Evolutionary conservation across 169 alveolate genomes (phyloP), one percentile per base, ranked within the genome.

Genomic region (Besnoitia besnoiti): DNA sequence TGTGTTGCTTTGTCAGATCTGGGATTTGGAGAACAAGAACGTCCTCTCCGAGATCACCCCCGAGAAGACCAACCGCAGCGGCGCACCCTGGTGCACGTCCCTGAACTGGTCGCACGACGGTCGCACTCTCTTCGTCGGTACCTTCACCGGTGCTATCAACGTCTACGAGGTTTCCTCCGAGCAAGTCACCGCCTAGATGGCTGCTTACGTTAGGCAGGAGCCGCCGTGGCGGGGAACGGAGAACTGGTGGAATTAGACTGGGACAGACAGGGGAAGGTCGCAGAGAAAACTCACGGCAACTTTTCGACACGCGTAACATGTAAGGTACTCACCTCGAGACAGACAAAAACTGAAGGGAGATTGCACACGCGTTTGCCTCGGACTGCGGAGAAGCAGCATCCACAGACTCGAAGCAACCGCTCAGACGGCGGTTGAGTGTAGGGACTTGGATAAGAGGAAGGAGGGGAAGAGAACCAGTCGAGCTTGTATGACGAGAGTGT

Each of bases 61-160:
- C 85, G 98, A 95, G 85, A 95, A 95, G 90, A 97, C 98, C 51
- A 95, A 96, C 95, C 98, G 98, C 97, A 94, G 96, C 76, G 99
- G 99, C 85, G 96, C 97, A 85, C 99, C 99, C 42, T 97, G 99
- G 99, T 97, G 99, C 95, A 97, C 98, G 42, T 98, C 99, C 89
- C 95, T 98, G 92, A 96, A 97, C 93, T 98, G 99, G 99, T 97
- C 98, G 61, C 97, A 98, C 84, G 99, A 98, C 91, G 99, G 99
- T 49, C 97, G 95, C 95, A 95, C 97, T 55, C 96, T 98, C 93
- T 98, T 96, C 95, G 98, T 99, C 50, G 99, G 99, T 73, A 96
- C 98, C 80, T 97, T 98, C 12, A 98, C 97, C 92, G 98, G 98
- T 89, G 95, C 96, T 94, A 97, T 98, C 93, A 96, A 98, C 94